Evolutionary conservation across 2,329 filamentous ascomycete genomes (phyloP).

Genomic region (Fusarium buharicum): DNA sequence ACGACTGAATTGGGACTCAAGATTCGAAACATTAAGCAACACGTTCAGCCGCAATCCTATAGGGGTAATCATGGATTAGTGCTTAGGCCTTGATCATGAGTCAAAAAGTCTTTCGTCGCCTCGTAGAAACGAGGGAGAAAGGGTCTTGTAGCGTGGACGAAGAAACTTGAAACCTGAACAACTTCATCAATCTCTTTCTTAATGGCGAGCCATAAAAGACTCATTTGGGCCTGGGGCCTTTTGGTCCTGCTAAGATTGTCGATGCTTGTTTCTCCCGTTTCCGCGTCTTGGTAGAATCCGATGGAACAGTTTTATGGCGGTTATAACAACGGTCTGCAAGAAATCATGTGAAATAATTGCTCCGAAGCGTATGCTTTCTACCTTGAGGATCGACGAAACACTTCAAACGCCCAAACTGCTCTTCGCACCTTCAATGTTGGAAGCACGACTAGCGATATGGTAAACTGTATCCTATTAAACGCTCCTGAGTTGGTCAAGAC

Average conservation of each 20-base stretch:
- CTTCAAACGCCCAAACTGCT: background rate
- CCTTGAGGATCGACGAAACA: background rate
- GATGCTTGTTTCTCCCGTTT: slow-evolving; percentile 1
- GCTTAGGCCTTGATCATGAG: background rate
- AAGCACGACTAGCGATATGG: slow-evolving; percentile 3
- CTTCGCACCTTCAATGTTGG: background rate
- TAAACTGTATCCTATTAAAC: slow-evolving; percentile 16
- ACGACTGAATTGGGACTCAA: background rate
- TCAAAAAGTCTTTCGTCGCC: background rate
- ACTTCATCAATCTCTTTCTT: background rate
- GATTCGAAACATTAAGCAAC: background rate
- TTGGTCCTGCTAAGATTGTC: background rate
- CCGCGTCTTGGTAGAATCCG: slow-evolving; percentile 6
- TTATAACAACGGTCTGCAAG: slow-evolving; percentile 8
- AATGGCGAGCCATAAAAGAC: slow-evolving; percentile 1
- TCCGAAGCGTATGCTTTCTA: slow-evolving; percentile 6
- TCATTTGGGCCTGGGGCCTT: background rate
- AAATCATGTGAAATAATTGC: slow-evolving; percentile 9
- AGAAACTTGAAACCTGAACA: background rate
- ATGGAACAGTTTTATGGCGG: slow-evolving; percentile 7
- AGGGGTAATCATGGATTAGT: background rate
- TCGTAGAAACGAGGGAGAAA: background rate
- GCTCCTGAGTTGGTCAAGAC: slow-evolving; percentile 19
- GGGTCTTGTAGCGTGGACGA: background rate
- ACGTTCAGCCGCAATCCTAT: background rate